These are phyloP conservation scores for Cymodocea nodosa DNA, from an alignment of 116 monocot genomes.

Conservation along the genomic window DNA sequence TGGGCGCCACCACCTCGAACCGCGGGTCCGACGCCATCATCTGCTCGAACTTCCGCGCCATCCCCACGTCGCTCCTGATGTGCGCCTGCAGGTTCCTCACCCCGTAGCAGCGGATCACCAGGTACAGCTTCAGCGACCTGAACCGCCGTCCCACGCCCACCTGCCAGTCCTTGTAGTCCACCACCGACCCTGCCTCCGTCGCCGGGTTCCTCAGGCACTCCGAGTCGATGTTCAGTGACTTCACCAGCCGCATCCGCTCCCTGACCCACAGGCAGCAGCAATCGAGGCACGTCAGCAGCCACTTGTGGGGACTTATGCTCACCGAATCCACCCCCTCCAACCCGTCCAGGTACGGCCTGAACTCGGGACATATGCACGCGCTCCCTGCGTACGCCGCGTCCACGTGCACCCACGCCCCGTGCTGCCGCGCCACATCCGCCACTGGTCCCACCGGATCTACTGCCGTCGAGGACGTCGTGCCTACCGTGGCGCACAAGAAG, in stretches of 20 bases:
- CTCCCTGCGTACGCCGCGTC: too few relatives aligned
- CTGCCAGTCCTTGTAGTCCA: too few relatives aligned
- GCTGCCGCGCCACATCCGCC: slow-evolving; percentile 15
- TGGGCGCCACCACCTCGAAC: slow-evolving; percentile 44
- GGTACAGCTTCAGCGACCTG: slow-evolving; percentile 28
- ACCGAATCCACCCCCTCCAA: slow-evolving; percentile 25
- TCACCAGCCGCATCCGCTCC: slow-evolving; percentile 1
- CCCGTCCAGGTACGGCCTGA: slow-evolving; percentile 18
- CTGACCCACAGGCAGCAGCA: slow-evolving; percentile 38
- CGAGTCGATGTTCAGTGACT: slow-evolving; percentile 5
- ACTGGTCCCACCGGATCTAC: slow-evolving; percentile 22
- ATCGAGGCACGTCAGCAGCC: slow-evolving; percentile 32
- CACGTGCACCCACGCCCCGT: slow-evolving; percentile 31
- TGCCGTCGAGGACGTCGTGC: slow-evolving; percentile 26
- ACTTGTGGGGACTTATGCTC: slow-evolving; percentile 42
- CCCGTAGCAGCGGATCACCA: slow-evolving; percentile 29
- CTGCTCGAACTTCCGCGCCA: slow-evolving; percentile 24
- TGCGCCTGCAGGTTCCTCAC: slow-evolving; percentile 16
- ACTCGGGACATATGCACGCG: slow-evolving; percentile 41
- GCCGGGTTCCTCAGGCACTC: slow-evolving; percentile 12
- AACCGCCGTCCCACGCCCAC: slow-evolving; percentile 25
- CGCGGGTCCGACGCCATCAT: slow-evolving; percentile 19
- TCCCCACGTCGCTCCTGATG: slow-evolving; percentile 27
- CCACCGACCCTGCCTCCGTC: not conserved
- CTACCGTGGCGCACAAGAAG: slow-evolving; percentile 34